phyloP scores from a whole-genome alignment of 441 rosid genomes.

The Bruguiera hainesii region DNA sequence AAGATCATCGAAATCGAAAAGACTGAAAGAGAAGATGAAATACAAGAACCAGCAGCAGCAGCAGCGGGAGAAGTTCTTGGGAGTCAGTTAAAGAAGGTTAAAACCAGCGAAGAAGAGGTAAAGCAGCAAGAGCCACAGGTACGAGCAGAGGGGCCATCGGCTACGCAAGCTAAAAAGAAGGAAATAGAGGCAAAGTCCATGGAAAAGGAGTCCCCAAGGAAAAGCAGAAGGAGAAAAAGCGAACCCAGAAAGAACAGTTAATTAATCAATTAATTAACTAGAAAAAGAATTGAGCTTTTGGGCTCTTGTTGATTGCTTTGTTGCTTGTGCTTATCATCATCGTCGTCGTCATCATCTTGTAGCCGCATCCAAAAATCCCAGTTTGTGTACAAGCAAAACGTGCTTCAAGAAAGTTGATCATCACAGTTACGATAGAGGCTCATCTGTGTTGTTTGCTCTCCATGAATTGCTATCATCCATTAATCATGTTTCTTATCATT shows the following conservation, averaged over 20 bases:
- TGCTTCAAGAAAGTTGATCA: no score
- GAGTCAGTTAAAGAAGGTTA: conserved; percentile 33
- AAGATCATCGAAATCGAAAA: conserved; percentile 11
- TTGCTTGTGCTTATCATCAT: background rate
- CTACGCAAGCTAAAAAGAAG: conserved; percentile 20
- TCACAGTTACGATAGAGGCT: no score
- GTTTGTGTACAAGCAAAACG: no score
- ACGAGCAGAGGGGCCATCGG: background rate
- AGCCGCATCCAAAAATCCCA: no score
- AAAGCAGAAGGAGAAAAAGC: conserved; percentile 67
- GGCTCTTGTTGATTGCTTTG: background rate
- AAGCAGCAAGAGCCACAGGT: conserved; percentile 11
- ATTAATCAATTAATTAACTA: conserved; percentile 22
- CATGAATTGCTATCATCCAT: no score
- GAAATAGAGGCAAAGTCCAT: conserved; percentile 19
- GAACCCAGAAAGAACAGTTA: conserved; percentile 79
- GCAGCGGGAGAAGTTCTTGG: conserved; percentile 14
- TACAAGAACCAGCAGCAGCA: conserved; percentile 19
- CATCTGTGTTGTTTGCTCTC: no score
- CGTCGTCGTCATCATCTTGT: background rate
- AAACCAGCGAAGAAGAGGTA: conserved; percentile 30
- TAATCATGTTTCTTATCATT: no score
- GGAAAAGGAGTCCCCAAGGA: conserved; percentile 31
- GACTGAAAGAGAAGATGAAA: conserved; percentile 26
- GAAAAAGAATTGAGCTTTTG: background rate